A percentile compares a stretch with the other conserved stretches of the same genome.
phyloP scores from a whole-genome alignment of 768 basidiomycete species.

The Russula abietina region DNA sequence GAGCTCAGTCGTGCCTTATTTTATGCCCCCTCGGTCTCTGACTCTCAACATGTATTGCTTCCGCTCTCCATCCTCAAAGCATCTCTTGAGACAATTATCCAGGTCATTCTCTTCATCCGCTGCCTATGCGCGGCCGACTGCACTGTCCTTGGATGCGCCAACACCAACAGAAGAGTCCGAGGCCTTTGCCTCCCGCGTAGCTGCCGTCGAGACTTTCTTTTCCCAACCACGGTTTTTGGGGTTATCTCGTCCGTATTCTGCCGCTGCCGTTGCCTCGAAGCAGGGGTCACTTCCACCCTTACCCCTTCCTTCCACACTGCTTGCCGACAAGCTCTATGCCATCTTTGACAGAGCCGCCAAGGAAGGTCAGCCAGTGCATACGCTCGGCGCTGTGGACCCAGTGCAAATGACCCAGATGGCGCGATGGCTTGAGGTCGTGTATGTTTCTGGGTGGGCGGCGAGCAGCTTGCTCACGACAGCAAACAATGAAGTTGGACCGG shows the following conservation, averaged over 20 bases:
- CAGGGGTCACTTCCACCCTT: constrained; percentile 81
- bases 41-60: constrained; percentile 17
- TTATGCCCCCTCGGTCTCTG: neutral
- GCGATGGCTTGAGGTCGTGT: constrained; percentile 74
- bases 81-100: constrained; percentile 10
- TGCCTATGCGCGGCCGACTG: constrained; percentile 16
- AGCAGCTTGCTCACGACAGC: constrained; percentile 84
- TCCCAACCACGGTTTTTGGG: constrained; percentile 61
- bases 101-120: constrained; percentile 10
- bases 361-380: constrained; percentile 69
- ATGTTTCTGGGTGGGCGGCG: constrained; percentile 90
- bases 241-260: constrained; percentile 74
- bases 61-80: constrained; percentile 7
- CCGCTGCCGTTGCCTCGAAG: constrained; percentile 77
- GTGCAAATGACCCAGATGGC: constrained; percentile 96
- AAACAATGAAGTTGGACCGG: constrained; percentile 88
- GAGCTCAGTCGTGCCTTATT: neutral
- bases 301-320: constrained; percentile 67
- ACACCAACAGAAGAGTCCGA: constrained; percentile 49
- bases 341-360: constrained; percentile 57
- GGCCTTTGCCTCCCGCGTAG: constrained; percentile 55
- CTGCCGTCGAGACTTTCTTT: constrained; percentile 68
- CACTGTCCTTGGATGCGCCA: constrained; percentile 52
- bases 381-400: constrained; percentile 91
- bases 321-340: constrained; percentile 80